A percentile compares a stretch with the other conserved stretches of the same genome.
phyloP scores from a whole-genome alignment of 78 protist genomes.

The Neovahlkampfia damariscottae region DNA sequence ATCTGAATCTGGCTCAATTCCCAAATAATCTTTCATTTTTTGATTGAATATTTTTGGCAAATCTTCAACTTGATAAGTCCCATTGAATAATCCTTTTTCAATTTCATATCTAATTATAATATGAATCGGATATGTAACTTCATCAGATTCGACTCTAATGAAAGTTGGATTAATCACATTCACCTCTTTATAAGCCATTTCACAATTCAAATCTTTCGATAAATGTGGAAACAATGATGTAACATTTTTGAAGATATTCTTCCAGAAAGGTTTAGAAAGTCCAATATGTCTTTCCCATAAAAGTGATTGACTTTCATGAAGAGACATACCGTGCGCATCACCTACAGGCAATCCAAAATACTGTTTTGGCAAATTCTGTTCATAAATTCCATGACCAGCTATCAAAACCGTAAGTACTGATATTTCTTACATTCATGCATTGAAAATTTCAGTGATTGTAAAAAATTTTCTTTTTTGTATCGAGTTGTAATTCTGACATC shows the following conservation, averaged over 20 bases:
- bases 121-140: slow-evolving; percentile 22
- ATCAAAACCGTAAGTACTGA: no score
- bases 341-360: not conserved
- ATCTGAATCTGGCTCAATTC: not conserved
- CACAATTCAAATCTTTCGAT: not conserved
- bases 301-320: slow-evolving; percentile 31
- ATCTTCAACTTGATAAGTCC: not conserved
- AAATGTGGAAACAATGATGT: not conserved
- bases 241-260: not conserved
- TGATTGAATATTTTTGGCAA: slow-evolving; percentile 3
- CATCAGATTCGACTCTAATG: slow-evolving; percentile 38
- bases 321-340: slow-evolving; percentile 16
- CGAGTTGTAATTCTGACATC: slow-evolving; percentile 39
- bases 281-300: slow-evolving; percentile 24
- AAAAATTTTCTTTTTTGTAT: slow-evolving; percentile 16
- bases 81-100: slow-evolving; percentile 26
- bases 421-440: slow-evolving; percentile 36
- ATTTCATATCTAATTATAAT: slow-evolving; percentile 24
- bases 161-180: not conserved
- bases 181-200: not conserved
- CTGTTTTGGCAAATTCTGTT: slow-evolving; percentile 3
- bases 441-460: not conserved
- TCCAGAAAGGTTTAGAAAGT: slow-evolving; percentile 10
- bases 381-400: slow-evolving; percentile 32
- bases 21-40: slow-evolving; percentile 16